These are phyloP conservation scores for Boletellus deceptivus DNA, from an alignment of 1,284 basidiomycete species.

Conservation along the genomic window DNA sequence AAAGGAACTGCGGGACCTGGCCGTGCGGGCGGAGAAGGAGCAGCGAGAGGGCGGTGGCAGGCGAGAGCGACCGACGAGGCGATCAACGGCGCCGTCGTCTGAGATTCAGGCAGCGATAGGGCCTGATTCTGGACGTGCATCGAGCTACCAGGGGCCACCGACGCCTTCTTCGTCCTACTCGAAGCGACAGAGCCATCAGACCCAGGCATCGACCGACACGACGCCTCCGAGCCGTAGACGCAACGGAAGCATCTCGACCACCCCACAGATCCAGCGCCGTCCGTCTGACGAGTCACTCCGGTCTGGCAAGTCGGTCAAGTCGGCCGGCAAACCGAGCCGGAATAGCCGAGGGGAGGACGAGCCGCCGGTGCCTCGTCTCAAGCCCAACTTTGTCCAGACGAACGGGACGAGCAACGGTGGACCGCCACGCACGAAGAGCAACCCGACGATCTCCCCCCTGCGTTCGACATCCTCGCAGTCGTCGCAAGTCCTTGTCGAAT, in stretches of 20 bases:
- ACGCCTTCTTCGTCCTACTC: slow-evolving; percentile 15
- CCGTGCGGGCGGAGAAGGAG: slow-evolving; percentile 16
- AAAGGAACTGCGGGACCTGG: slow-evolving; percentile 28
- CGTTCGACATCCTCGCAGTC: slow-evolving; percentile 32
- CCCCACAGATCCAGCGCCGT: slow-evolving; percentile 20
- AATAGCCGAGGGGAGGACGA: slow-evolving; percentile 31
- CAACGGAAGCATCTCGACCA: slow-evolving; percentile 28
- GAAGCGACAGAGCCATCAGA: slow-evolving; percentile 24
- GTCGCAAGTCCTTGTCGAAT: slow-evolving; percentile 36
- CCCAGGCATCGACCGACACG: slow-evolving; percentile 20
- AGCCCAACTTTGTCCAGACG: slow-evolving; percentile 26
- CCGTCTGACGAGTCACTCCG: slow-evolving; percentile 43
- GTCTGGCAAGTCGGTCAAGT: slow-evolving; percentile 40
- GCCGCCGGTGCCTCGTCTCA: slow-evolving; percentile 31
- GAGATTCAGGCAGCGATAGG: slow-evolving; percentile 6
- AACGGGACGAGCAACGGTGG: slow-evolving; percentile 6
- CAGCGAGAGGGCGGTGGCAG: slow-evolving; percentile 9
- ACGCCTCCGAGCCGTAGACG: slow-evolving; percentile 23
- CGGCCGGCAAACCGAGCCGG: slow-evolving; percentile 30
- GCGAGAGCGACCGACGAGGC: slow-evolving; percentile 16
- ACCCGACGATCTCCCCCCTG: slow-evolving; percentile 37
- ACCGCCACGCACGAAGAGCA: slow-evolving; percentile 45
- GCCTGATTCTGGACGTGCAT: slow-evolving; percentile 23
- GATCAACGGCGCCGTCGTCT: slow-evolving; percentile 13
- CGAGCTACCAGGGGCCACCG: slow-evolving; percentile 7